phyloP scores from a whole-genome alignment of 345 rosid species.

The Eutrema japonicum region DNA sequence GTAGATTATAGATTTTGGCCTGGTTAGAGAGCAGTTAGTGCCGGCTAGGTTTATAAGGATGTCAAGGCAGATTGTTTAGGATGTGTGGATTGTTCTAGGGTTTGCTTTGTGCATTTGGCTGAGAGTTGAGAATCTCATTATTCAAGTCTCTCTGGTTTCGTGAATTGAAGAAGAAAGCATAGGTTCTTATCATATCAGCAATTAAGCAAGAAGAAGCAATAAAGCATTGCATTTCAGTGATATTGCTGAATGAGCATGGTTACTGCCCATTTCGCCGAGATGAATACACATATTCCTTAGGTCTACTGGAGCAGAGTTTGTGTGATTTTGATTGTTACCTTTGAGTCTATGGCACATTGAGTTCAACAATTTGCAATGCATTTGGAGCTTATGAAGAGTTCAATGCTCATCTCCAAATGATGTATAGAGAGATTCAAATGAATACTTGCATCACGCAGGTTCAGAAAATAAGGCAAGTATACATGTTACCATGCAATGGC shows the following conservation, averaged over 20 bases:
- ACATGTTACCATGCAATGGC: too few relatives aligned
- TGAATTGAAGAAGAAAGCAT: background rate
- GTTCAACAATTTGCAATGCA: background rate
- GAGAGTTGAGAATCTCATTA: background rate
- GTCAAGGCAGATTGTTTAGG: background rate
- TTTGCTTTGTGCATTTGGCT: background rate
- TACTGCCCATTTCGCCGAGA: background rate
- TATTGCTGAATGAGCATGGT: too few relatives aligned
- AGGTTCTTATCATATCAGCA: background rate
- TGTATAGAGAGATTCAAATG: background rate
- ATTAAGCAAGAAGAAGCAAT: background rate
- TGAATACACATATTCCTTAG: background rate
- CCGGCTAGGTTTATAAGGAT: conserved; percentile 8
- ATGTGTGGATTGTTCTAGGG: background rate
- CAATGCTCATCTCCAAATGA: conserved; percentile 2
- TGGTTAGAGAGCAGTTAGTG: conserved; percentile 12
- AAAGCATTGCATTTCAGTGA: too few relatives aligned
- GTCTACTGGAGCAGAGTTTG: background rate
- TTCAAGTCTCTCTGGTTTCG: background rate
- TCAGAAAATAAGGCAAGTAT: too few relatives aligned
- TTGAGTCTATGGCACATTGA: background rate
- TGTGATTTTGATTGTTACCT: background rate
- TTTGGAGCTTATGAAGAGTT: conserved; percentile 9
- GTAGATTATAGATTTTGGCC: background rate
- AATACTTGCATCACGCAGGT: too few relatives aligned